phyloP scores from a whole-genome alignment of 2,329 filamentous ascomycete species.

The Acrocalymma vagum region DNA sequence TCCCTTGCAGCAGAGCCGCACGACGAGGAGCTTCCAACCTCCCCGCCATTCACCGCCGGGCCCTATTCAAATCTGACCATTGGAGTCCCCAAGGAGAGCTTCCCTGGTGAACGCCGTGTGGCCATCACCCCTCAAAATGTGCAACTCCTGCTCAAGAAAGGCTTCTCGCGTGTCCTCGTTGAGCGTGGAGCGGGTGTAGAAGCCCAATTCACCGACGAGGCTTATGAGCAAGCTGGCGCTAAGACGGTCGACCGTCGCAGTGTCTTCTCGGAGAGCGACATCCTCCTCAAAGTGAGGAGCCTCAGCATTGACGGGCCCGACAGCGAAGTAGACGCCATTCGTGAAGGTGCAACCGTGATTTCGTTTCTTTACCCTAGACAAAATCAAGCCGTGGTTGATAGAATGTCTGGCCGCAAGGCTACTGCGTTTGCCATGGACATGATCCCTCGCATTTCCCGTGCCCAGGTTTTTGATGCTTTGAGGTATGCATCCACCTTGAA shows the following conservation, averaged over 20 bases:
- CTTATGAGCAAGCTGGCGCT: slow-evolving; percentile 80
- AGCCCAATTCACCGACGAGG: slow-evolving; percentile 80
- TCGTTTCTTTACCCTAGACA: slow-evolving; percentile 85
- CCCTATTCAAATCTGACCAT: slow-evolving; percentile 79
- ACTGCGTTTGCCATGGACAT: slow-evolving; percentile 92
- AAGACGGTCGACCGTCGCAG: slow-evolving; percentile 73
- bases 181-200: slow-evolving; percentile 81
- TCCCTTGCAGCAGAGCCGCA: slow-evolving; percentile 43
- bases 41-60: slow-evolving; percentile 45
- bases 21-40: slow-evolving; percentile 44
- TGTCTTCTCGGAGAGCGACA: slow-evolving; percentile 80
- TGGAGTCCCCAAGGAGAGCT: slow-evolving; percentile 82
- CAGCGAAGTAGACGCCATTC: slow-evolving; percentile 74
- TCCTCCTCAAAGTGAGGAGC: slow-evolving; percentile 84
- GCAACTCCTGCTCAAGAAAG: slow-evolving; percentile 82
- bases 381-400: slow-evolving; percentile 78
- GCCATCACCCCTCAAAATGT: slow-evolving; percentile 88
- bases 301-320: slow-evolving; percentile 67
- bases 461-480: slow-evolving; percentile 87
- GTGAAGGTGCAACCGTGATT: slow-evolving; percentile 76
- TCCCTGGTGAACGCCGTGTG: slow-evolving; percentile 80
- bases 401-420: slow-evolving; percentile 73
- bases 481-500: slow-evolving; percentile 34
- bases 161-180: slow-evolving; percentile 78
- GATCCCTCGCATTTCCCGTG: slow-evolving; percentile 88